Conservation (phyloP, 2,329 filamentous ascomycete species). For the Diaporthe sp. region DNA sequence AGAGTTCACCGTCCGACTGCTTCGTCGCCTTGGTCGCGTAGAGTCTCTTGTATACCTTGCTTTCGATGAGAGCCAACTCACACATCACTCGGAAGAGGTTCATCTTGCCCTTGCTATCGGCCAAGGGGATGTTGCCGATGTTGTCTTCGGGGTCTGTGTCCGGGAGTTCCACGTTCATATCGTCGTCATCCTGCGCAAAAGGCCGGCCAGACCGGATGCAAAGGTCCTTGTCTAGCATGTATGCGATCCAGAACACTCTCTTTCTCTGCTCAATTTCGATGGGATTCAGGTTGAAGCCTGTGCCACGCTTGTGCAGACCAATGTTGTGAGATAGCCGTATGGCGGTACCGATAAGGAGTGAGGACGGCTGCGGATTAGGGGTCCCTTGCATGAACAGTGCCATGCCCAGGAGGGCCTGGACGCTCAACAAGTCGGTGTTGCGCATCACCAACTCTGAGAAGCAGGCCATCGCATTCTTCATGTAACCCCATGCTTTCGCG, state of each 20-base stretch:
- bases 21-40: slow-evolving; percentile 94
- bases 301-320: slow-evolving; percentile 92
- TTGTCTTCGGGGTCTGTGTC: slow-evolving; percentile 92
- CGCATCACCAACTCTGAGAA: slow-evolving; percentile 94
- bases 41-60: slow-evolving; percentile 90
- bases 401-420: slow-evolving; percentile 94
- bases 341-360: slow-evolving; percentile 89
- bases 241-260: slow-evolving; percentile 74
- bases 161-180: slow-evolving; percentile 95
- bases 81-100: slow-evolving; percentile 96
- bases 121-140: slow-evolving; percentile 91
- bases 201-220: slow-evolving; percentile 69
- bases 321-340: slow-evolving; percentile 94
- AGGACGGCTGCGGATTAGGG: slow-evolving; percentile 94
- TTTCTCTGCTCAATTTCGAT: slow-evolving; percentile 92
- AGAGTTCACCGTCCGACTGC: slow-evolving; percentile 89
- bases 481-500: slow-evolving; percentile 91
- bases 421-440: slow-evolving; percentile 93
- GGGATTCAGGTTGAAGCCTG: slow-evolving; percentile 91
- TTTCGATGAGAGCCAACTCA: slow-evolving; percentile 90
- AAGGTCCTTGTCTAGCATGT: slow-evolving; percentile 73
- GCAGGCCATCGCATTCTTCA: slow-evolving; percentile 96
- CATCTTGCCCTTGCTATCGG: slow-evolving; percentile 90
- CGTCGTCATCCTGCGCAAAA: slow-evolving; percentile 71
- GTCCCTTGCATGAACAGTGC: slow-evolving; percentile 95